These are phyloP conservation scores for Colletotrichum cordylinicola DNA, from an alignment of 2,329 filamentous ascomycete species.

Conservation along the genomic window DNA sequence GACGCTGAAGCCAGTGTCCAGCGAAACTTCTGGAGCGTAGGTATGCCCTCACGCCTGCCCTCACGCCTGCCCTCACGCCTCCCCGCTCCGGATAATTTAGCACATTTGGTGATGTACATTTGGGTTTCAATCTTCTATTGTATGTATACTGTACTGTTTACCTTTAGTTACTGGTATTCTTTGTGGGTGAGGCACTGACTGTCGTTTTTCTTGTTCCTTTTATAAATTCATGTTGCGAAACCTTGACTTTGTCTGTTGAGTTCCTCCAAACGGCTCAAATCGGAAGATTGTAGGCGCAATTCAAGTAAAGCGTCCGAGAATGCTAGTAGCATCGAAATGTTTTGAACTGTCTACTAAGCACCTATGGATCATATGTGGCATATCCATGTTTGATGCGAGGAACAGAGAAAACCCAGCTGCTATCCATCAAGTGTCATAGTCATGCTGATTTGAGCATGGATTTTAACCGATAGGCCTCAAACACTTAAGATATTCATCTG, in stretches of 20 bases:
- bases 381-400: neutral
- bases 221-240: neutral
- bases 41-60: no score
- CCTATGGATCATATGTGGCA: neutral
- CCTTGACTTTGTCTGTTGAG: neutral
- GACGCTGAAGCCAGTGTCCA: no score
- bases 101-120: neutral
- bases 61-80: no score
- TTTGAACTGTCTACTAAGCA: neutral
- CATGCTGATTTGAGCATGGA: neutral
- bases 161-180: neutral
- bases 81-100: no score
- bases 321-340: neutral
- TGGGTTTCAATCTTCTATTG: neutral
- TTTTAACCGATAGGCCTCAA: fast-evolving
- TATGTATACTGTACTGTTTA: neutral
- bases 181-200: neutral
- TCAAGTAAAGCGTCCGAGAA: neutral
- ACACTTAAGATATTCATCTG: neutral
- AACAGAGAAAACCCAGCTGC: neutral
- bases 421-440: neutral
- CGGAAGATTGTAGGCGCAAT: neutral
- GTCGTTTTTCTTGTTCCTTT: neutral
- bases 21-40: no score
- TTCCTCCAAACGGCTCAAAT: neutral